Evolutionary conservation across 148 eudicot species (phyloP), one percentile per base, ranked within the genome.

Genomic region (Oxyria digyna): DNA sequence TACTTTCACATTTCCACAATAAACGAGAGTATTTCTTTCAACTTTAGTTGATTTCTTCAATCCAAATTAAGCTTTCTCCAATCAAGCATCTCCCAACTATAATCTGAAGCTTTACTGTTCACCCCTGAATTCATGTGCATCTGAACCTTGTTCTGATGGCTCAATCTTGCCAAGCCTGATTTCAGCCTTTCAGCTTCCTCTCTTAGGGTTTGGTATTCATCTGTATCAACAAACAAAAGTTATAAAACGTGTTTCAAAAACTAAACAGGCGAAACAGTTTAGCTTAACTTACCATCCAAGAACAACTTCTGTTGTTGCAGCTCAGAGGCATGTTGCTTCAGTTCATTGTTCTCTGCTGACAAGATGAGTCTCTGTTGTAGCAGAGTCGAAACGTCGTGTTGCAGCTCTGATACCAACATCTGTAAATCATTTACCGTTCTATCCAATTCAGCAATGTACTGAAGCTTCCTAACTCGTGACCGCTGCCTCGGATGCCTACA

Each of bases 401-500:
- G 72, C 73, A 89, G 73, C 23, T 85, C 96, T n/a, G 89, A 79
- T 75, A 78, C 85, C 62, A 86, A 43, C 78, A 86, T 87, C 91
- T 89, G 85, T 69, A 82, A 72, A 48, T 41, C 71, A 15, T 81
- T 75, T 33, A 84, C 88, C 73, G 88, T 82, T 77, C 79, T 89
- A 78, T 89, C 96, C 23, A 89, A 78, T 75, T 89, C 83, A 66
- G 89, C 82, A 55, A 89, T 89, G 72, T 89, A 82, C 71, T 89
- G 91, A 72, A 89, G 84, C 71, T 89, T 89, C 9, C 91, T 82
- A 62, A 79, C 87, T 71, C 96, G 79, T 71, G 91, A 84, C 46
- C 88, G 77, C 71, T 89, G 96, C 50, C 91, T 89, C 27, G 91
- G 80, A 69, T 86, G 91, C 81, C 91, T 89, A 77, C 50, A 70